phyloP scores from a whole-genome alignment of 306 rosid genomes.

The Luffa acutangula region DNA sequence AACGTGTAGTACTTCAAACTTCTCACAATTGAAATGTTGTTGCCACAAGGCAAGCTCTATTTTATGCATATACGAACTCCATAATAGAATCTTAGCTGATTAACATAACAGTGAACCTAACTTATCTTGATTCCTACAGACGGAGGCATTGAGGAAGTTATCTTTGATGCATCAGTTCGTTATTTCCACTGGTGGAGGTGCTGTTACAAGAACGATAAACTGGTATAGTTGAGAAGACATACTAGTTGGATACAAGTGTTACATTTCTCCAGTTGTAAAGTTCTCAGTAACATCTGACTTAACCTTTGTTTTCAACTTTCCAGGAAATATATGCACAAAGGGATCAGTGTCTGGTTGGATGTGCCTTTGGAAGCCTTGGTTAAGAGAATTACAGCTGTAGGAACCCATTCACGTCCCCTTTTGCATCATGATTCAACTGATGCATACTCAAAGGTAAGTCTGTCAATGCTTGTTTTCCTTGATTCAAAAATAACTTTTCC shows the following conservation, averaged over 20 bases:
- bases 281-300: background rate
- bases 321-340: conserved; percentile 87
- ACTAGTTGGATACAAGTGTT: background rate
- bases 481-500: background rate
- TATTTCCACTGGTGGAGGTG: conserved; percentile 97
- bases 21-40: background rate
- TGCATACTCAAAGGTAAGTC: conserved; percentile 52
- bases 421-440: conserved; percentile 77
- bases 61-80: background rate
- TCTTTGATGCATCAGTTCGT: conserved; percentile 53
- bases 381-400: conserved; percentile 70
- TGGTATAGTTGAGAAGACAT: conserved; percentile 38
- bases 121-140: conserved; percentile 37
- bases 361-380: conserved; percentile 94
- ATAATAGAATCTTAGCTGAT: background rate
- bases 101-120: conserved; percentile 9
- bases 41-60: background rate
- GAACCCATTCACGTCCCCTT: conserved; percentile 93
- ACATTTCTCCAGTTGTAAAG: background rate
- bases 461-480: conserved; percentile 2
- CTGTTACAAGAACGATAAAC: conserved; percentile 70
- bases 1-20: background rate
- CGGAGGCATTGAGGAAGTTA: conserved; percentile 53
- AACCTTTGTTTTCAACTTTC: background rate
- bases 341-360: conserved; percentile 86